Conservation (phyloP, 78 protist species). For the Diacronema lutheri region DNA sequence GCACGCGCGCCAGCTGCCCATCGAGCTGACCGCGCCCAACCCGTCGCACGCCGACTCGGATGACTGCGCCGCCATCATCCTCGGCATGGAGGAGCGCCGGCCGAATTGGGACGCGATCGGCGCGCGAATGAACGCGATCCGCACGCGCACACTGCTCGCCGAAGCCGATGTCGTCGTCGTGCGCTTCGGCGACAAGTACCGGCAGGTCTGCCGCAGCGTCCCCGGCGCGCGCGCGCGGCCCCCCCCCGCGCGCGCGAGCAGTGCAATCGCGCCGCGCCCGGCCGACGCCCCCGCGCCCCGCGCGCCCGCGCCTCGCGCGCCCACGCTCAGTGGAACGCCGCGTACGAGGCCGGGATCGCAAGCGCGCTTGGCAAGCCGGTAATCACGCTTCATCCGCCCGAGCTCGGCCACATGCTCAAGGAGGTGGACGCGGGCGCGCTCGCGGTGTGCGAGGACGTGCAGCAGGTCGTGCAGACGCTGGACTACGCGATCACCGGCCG, state of each 20-base stretch:
- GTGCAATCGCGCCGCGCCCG: too few relatives aligned
- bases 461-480: neutral
- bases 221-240: too few relatives aligned
- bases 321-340: slow-evolving; percentile 19
- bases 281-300: too few relatives aligned
- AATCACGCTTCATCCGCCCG: neutral
- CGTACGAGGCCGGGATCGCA: neutral
- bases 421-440: neutral
- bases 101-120: neutral
- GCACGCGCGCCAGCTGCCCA: neutral
- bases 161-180: slow-evolving; percentile 8
- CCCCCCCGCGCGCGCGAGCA: too few relatives aligned
- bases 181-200: slow-evolving; percentile 11
- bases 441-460: neutral
- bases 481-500: neutral
- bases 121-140: neutral
- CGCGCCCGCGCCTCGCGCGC: too few relatives aligned
- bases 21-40: neutral
- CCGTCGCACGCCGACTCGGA: slow-evolving; percentile 8
- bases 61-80: slow-evolving; percentile 21
- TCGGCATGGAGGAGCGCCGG: slow-evolving; percentile 1
- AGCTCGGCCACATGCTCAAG: neutral
- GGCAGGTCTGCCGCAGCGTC: too few relatives aligned
- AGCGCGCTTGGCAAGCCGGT: neutral
- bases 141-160: neutral